Percentiles rank a stretch among this genome's conserved stretches.
These are phyloP conservation scores for Boletus vinaceobasis DNA, from an alignment of 768 basidiomycete genomes.

Conservation along the genomic window DNA sequence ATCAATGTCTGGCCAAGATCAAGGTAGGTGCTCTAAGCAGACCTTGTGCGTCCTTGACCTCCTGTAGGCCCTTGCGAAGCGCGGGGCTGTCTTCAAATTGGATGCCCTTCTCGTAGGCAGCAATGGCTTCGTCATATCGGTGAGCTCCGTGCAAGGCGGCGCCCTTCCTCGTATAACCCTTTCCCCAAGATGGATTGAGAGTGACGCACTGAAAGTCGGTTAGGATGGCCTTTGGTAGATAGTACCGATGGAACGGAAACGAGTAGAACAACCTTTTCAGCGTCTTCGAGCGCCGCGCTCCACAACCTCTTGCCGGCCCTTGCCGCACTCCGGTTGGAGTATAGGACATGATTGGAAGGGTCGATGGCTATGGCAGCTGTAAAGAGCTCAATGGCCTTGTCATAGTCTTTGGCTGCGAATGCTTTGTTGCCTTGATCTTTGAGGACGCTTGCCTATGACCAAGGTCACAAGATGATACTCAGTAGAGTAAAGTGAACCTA, in stretches of 20 bases:
- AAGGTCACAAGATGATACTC: conserved; percentile 19
- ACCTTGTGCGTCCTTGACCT: conserved; percentile 86
- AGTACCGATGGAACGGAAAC: background rate
- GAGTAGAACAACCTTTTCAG: conserved; percentile 67
- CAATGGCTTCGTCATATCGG: conserved; percentile 79
- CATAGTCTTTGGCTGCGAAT: conserved; percentile 89
- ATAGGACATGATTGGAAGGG: conserved; percentile 81
- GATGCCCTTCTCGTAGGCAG: conserved; percentile 78
- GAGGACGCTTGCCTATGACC: conserved; percentile 50
- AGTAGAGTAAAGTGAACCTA: conserved; percentile 17
- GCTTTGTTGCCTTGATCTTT: conserved; percentile 96
- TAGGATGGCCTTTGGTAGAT: conserved; percentile 1
- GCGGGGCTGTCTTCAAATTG: conserved; percentile 80
- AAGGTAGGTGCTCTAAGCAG: conserved; percentile 8
- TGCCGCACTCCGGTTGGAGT: conserved; percentile 90
- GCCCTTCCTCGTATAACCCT: conserved; percentile 89
- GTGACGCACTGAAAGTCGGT: conserved; percentile 59
- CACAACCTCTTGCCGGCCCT: conserved; percentile 83
- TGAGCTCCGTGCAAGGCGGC: conserved; percentile 86
- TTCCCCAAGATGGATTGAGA: conserved; percentile 78
- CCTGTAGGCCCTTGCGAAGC: conserved; percentile 82
- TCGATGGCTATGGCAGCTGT: conserved; percentile 81
- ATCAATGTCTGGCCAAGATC: background rate
- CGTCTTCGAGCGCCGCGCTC: conserved; percentile 75
- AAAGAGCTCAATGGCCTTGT: conserved; percentile 81